Conservation (phyloP, 1,139 yeast genomes). For the Sugiyamaella paludigena region DNA sequence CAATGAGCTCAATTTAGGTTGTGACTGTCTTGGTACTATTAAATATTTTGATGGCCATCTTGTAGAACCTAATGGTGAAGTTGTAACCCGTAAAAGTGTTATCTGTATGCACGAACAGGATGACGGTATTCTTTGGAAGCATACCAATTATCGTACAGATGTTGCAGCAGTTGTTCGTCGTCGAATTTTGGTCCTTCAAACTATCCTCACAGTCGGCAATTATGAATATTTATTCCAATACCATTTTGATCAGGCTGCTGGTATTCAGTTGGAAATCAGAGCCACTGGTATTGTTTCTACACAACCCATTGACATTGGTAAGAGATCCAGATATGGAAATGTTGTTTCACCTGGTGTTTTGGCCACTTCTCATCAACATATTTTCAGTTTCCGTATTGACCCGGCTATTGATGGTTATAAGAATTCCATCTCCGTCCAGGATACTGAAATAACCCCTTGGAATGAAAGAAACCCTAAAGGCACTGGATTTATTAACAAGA, state of each 20-base stretch:
- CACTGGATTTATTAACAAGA: slow-evolving; percentile 68
- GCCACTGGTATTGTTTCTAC: slow-evolving; percentile 74
- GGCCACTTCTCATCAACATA: slow-evolving; percentile 90
- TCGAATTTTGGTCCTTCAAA: slow-evolving; percentile 81
- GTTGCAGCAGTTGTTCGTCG: slow-evolving; percentile 77
- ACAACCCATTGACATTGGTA: slow-evolving; percentile 78
- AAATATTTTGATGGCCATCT: slow-evolving; percentile 71
- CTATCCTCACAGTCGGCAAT: slow-evolving; percentile 86
- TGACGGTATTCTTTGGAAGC: slow-evolving; percentile 76
- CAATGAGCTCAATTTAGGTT: slow-evolving; percentile 72
- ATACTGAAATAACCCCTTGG: slow-evolving; percentile 58
- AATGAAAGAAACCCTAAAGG: slow-evolving; percentile 64
- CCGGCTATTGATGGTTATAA: slow-evolving; percentile 75
- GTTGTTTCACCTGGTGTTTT: slow-evolving; percentile 80
- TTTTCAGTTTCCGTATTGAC: slow-evolving; percentile 80
- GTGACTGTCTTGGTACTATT: slow-evolving; percentile 88
- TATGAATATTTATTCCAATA: slow-evolving; percentile 80
- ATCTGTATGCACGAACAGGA: slow-evolving; percentile 92
- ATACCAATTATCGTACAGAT: slow-evolving; percentile 76
- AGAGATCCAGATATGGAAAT: slow-evolving; percentile 79
- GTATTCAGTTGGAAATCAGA: slow-evolving; percentile 76
- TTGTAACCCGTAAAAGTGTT: slow-evolving; percentile 64
- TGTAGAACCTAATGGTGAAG: slow-evolving; percentile 62
- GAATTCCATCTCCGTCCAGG: slow-evolving; percentile 46
- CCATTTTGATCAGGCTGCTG: slow-evolving; percentile 80